Evolutionary conservation across 176 grass and related monocot species (phyloP), one percentile per base, ranked within the genome.

Genomic region (Tuctoria greenei): DNA sequence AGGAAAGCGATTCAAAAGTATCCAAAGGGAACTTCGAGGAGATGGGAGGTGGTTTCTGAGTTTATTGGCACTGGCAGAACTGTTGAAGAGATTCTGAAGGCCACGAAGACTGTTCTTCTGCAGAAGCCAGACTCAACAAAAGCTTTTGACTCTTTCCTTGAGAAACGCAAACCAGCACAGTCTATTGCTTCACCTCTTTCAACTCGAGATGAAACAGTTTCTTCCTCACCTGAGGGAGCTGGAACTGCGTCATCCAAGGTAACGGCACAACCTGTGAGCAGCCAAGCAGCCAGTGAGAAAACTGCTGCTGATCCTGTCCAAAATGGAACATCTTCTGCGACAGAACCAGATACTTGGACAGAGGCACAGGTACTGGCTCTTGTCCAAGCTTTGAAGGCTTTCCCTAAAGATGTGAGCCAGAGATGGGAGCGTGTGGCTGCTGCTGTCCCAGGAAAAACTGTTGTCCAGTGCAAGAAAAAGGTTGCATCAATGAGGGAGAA

Each of bases 1-100:
- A 99, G 80, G 79, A 99, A 99, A 88, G 95, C 89, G 7, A 86
- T 85, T n/a, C 95, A 92, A 72, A 99, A 99, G 82, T 99, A 86
- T 60, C 95, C 89, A 0, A 99, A 99, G 69, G 95, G 95, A 59
- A 99, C 91, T 45, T 92, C 87, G 0, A 75, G 89, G 41, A 92
- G 95, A 61, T 99, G 95, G 95, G 95, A 99, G 72, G 95, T 92
- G 23, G 86, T 99, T 86, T 90, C 95, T 6, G 95, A 92, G 31
- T 99, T 90, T 78, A 88, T 99, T 81, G 91, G 95, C 16, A 99
- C 91, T 17, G 66, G 67, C 26, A 85, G 95, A 79, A 92, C 95
- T 4, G 91, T 90, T 44, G 95, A 99, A 66, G 95, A 99, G 69
- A 95, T 99, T 80, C 85, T 95, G n/a, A 99, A 92, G 77, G 95